Conservation (phyloP, 768 basidiomycete species). For the Phaeotremella skinneri region DNA sequence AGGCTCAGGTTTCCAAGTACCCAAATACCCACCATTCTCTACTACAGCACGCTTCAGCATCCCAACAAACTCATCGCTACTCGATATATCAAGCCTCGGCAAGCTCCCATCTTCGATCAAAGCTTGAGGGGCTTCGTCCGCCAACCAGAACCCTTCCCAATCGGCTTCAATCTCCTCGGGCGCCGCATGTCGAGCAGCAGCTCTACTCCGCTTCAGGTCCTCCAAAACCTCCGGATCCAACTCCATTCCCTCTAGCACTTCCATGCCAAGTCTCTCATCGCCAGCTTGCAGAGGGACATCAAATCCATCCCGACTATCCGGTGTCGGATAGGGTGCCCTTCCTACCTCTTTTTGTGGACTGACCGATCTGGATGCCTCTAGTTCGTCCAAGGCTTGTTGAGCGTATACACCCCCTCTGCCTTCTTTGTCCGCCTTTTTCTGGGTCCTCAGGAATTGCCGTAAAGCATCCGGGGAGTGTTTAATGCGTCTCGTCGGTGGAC, state of each 20-base stretch:
- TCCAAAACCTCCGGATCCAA: constrained; percentile 9
- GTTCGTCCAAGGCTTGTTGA: not conserved
- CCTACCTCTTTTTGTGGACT: not conserved
- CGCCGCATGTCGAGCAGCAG: not conserved
- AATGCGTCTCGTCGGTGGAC: not conserved
- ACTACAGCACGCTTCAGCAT: not conserved
- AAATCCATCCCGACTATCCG: constrained; percentile 1
- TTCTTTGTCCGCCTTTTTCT: not conserved
- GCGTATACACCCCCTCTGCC: not conserved
- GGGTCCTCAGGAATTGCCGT: not conserved
- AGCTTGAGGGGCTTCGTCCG: not conserved
- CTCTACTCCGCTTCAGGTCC: constrained; percentile 12
- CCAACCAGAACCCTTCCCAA: constrained; percentile 27
- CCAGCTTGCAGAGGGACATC: constrained; percentile 1
- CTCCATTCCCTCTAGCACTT: constrained; percentile 7
- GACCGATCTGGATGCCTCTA: not conserved
- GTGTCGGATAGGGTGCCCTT: constrained; percentile 16
- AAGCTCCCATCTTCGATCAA: not conserved
- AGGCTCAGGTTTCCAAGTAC: no score
- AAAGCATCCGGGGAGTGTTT: constrained; percentile 8
- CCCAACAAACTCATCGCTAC: not conserved
- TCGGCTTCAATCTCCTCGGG: not conserved
- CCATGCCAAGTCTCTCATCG: constrained; percentile 2
- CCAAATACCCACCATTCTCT: not conserved
- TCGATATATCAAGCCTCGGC: not conserved